Base-by-base conservation (phyloP, 257 asterid genomes). In the Cruciata laevipes region DNA sequence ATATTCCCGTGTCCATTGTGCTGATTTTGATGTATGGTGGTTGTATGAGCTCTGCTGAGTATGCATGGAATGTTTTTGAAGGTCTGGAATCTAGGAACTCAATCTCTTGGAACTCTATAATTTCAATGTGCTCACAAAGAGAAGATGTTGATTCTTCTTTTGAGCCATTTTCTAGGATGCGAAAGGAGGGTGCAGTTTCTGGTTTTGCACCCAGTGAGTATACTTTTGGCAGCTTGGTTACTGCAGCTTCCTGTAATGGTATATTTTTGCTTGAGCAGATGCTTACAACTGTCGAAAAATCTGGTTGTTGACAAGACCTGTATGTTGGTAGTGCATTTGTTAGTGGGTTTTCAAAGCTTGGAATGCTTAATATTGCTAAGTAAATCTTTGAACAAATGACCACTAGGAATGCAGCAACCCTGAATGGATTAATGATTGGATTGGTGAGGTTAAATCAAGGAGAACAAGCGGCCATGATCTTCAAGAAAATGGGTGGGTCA, bases 261-360 rank as follows among this genome's bases (percentile, higher is more conserved):
- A 60, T 58, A 25, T 61, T 70, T 61, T 69, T 92, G 83, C 93
- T 87, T 5, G 75, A 78, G 74, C 97, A 92, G 86, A 72, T 87
- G 66, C 80, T 92, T 65, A 91, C 90, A n/a, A 82, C 81, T 61
- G 83, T 87, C 3, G 82, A 84, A 71, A 78, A 69, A 71, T 84
- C 82, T 20, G 98, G 98, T 68, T 78, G 78, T 71, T 49, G 79
- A n/a, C 75, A 83, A 70, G 98, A 91, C 85, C 77, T 91, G 67
- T 91, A 79, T 25, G 98, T 91, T 3, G 95, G 95, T 62, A 91
- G 96, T 82, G 98, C 98, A 77, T 69, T 91, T 47, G 95, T 91
- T 64, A 83, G 87, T 72, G 79, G 90, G 47, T 85, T 86, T 81
- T 77, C 91, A 23, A 83, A 83, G 73, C 63, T 76, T 70, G 96